Conservation (phyloP, 148 eudicot genomes). For the Salicornia ramosissima region DNA sequence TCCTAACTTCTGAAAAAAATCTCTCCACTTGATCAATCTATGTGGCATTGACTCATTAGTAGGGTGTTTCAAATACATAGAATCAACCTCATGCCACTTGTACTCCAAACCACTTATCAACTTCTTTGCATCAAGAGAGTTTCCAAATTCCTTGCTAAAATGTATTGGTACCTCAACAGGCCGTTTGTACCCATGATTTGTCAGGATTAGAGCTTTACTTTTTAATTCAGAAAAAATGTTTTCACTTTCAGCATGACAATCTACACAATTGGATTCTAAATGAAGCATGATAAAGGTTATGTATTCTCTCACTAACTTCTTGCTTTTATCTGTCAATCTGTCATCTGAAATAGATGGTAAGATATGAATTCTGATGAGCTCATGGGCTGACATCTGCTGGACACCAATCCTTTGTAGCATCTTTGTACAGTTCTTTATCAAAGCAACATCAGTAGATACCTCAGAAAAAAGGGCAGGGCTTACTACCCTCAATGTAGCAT, state of each 20-base stretch:
- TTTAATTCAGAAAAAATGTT: constrained; percentile 53
- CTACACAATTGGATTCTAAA: constrained; percentile 65
- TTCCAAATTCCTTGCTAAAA: constrained; percentile 66
- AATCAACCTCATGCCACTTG: constrained; percentile 74
- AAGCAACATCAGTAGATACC: constrained; percentile 33
- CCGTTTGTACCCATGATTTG: constrained; percentile 67
- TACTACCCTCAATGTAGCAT: constrained; percentile 61
- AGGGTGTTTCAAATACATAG: constrained; percentile 56
- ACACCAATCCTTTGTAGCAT: constrained; percentile 77
- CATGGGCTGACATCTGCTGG: constrained; percentile 76
- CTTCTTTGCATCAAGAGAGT: constrained; percentile 49
- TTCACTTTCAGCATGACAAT: constrained; percentile 58
- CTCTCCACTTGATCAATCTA: constrained; percentile 61
- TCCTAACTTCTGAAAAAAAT: constrained; percentile 72
- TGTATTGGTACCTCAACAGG: constrained; percentile 61
- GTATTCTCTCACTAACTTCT: constrained; percentile 57
- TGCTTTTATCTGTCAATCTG: constrained; percentile 23
- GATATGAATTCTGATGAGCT: constrained; percentile 69
- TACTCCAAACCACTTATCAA: constrained; percentile 48
- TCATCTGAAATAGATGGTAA: constrained; percentile 61
- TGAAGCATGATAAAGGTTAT: constrained; percentile 74
- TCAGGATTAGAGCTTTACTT: constrained; percentile 58
- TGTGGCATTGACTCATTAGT: constrained; percentile 42
- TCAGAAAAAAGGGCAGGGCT: constrained; percentile 61
- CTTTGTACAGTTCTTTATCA: constrained; percentile 42